phyloP scores from a whole-genome alignment of 2,329 filamentous ascomycete species.

The Amylocarpus encephaloides region DNA sequence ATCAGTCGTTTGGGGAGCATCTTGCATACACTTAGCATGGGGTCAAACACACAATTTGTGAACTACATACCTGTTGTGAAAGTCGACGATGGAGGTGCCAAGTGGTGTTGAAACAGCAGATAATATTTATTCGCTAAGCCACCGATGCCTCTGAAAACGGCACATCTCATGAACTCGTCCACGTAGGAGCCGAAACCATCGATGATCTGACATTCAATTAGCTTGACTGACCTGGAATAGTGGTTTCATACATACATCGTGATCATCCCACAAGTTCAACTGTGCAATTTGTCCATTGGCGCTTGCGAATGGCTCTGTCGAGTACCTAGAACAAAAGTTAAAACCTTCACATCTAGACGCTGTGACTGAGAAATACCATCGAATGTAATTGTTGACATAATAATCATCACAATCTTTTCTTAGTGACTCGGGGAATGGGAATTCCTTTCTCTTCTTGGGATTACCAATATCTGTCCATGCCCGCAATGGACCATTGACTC shows the following conservation, averaged over 20 bases:
- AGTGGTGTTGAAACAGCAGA: conserved; percentile 92
- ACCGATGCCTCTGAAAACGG: conserved; percentile 87
- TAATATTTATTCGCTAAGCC: conserved; percentile 97
- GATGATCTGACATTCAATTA: conserved; percentile 56
- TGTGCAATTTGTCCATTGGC: conserved; percentile 90
- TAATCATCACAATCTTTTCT: conserved; percentile 81
- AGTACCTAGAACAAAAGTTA: conserved; percentile 47
- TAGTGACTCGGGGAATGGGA: conserved; percentile 71
- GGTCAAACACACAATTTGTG: not conserved
- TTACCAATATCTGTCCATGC: conserved; percentile 81
- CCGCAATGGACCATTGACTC: conserved; percentile 74
- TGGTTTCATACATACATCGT: conserved; percentile 62
- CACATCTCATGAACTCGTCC: conserved; percentile 85
- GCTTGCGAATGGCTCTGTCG: conserved; percentile 73
- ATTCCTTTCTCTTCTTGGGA: conserved; percentile 71
- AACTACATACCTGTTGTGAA: conserved; percentile 67
- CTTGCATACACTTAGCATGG: conserved; percentile 21
- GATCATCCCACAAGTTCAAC: conserved; percentile 97
- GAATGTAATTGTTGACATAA: conserved; percentile 84
- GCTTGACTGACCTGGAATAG: conserved; percentile 60
- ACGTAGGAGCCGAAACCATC: conserved; percentile 93
- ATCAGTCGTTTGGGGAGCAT: conserved; percentile 50
- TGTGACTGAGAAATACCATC: conserved; percentile 52
- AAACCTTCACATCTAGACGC: too few relatives aligned
- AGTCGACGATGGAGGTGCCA: conserved; percentile 77